These are phyloP conservation scores for Paramecium tetraurelia DNA, from an alignment of 73 alveolate genomes.

Conservation along the genomic window DNA sequence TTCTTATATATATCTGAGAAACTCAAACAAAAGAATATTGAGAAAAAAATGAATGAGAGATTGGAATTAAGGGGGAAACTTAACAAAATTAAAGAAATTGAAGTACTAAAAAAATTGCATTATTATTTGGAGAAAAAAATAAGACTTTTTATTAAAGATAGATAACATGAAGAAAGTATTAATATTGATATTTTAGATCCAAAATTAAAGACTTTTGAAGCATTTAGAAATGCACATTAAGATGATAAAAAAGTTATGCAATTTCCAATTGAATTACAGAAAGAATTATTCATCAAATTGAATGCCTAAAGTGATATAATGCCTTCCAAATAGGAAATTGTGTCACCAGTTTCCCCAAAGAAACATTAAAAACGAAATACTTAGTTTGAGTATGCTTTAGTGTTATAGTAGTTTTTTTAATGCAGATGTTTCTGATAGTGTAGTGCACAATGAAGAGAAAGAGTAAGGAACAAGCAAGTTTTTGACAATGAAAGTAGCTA, in stretches of 20 bases:
- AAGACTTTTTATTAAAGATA: neutral
- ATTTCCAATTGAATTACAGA: neutral
- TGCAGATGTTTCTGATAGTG: conserved; percentile 15
- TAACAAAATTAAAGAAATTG: conserved; percentile 28
- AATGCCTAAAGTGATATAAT: neutral
- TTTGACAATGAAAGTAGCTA: conserved; percentile 36
- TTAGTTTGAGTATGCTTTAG: neutral
- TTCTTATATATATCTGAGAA: conserved; percentile 34
- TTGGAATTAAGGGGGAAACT: conserved; percentile 22
- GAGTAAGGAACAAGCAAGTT: conserved; percentile 31
- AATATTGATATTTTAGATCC: neutral
- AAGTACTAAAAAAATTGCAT: neutral
- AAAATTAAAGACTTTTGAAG: neutral
- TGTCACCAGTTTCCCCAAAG: neutral
- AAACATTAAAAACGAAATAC: neutral
- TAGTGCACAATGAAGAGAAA: neutral
- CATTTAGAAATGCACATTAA: neutral
- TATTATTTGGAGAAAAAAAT: conserved; percentile 40
- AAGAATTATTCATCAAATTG: neutral
- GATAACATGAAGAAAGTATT: conserved; percentile 29
- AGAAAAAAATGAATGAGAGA: conserved; percentile 26
- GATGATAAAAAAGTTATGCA: conserved; percentile 8
- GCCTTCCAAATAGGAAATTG: neutral
- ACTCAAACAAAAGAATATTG: conserved; percentile 23
- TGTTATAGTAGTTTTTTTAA: neutral